Percentiles rank a stretch among this genome's conserved stretches.
phyloP scores from a whole-genome alignment of 768 basidiomycete species.

The Tricholoma hemisulphureum region DNA sequence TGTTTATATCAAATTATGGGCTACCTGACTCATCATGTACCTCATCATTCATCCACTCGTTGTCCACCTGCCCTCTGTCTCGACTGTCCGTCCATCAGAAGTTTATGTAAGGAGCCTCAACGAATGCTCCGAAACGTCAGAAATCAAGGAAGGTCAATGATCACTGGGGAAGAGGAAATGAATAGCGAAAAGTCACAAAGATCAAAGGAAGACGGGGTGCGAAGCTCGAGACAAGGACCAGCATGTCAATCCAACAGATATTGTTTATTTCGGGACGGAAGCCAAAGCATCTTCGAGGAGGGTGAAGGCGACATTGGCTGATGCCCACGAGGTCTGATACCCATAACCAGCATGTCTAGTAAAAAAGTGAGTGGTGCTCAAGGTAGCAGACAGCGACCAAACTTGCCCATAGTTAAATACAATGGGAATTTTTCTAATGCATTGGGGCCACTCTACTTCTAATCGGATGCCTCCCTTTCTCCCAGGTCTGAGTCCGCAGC shows the following conservation, averaged over 20 bases:
- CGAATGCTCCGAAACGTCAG: too few relatives aligned
- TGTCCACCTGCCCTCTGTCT: too few relatives aligned
- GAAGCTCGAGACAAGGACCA: too few relatives aligned
- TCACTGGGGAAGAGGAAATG: too few relatives aligned
- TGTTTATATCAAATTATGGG: too few relatives aligned
- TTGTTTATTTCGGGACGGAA: not conserved
- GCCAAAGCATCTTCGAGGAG: slow-evolving; percentile 41
- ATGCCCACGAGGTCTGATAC: slow-evolving; percentile 68
- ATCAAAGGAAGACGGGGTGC: too few relatives aligned
- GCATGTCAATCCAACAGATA: not conserved
- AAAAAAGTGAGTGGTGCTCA: not conserved
- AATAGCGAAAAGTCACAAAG: too few relatives aligned
- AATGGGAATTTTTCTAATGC: slow-evolving; percentile 40
- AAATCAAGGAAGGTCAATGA: too few relatives aligned
- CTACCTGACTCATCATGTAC: too few relatives aligned
- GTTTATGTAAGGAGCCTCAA: too few relatives aligned
- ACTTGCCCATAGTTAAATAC: slow-evolving; percentile 66
- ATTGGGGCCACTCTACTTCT: slow-evolving; percentile 43
- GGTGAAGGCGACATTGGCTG: slow-evolving; percentile 49
- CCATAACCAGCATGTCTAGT: slow-evolving; percentile 63
- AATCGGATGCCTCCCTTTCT: slow-evolving; percentile 69
- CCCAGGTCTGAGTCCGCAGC: slow-evolving; percentile 63
- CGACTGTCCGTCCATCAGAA: too few relatives aligned
- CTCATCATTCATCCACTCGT: too few relatives aligned
- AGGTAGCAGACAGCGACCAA: not conserved